Conservation (phyloP, 352 stramenopile genomes). For the Globisporangium solare region DNA sequence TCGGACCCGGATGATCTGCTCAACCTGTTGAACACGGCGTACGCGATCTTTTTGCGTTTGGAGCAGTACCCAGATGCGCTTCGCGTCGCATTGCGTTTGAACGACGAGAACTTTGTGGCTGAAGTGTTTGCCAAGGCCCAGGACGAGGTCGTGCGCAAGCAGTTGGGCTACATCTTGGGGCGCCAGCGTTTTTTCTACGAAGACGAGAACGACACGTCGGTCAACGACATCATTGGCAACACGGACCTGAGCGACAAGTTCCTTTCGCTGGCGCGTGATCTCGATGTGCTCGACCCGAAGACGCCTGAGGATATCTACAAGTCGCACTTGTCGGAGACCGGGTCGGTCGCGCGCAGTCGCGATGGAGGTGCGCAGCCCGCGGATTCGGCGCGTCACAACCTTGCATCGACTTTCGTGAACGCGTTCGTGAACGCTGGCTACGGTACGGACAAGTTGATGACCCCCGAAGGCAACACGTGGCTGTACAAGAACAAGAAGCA, state of each 20-base stretch:
- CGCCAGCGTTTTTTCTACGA: conserved; percentile 93
- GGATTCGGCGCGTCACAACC: conserved; percentile 97
- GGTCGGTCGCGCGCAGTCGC: conserved; percentile 64
- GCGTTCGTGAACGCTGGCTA: conserved; percentile 99
- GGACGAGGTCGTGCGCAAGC: conserved; percentile 58
- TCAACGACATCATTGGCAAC: conserved; percentile 97
- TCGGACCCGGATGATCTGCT: conserved; percentile 96
- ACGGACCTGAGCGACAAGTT: conserved; percentile 96
- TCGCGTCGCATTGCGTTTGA: conserved; percentile 94
- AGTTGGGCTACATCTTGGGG: conserved; percentile 97
- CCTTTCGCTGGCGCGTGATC: conserved; percentile 93
- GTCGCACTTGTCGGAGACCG: conserved; percentile 96
- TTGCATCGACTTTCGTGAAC: conserved; percentile 99
- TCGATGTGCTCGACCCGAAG: conserved; percentile 97
- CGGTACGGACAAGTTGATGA: conserved; percentile 95
- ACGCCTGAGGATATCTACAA: conserved; percentile 99
- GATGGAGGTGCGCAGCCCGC: conserved; percentile 79
- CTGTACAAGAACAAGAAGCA: conserved; percentile 99
- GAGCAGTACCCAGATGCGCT: conserved; percentile 95
- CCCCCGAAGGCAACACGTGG: conserved; percentile 94
- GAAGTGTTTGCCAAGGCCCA: conserved; percentile 79
- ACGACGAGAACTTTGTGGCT: conserved; percentile 70
- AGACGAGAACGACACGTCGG: conserved; percentile 87
- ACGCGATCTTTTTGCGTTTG: conserved; percentile 93
- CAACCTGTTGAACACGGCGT: conserved; percentile 90